These are phyloP conservation scores for Sporothrix inflata DNA, from an alignment of 2,329 filamentous ascomycete genomes.

Conservation along the genomic window DNA sequence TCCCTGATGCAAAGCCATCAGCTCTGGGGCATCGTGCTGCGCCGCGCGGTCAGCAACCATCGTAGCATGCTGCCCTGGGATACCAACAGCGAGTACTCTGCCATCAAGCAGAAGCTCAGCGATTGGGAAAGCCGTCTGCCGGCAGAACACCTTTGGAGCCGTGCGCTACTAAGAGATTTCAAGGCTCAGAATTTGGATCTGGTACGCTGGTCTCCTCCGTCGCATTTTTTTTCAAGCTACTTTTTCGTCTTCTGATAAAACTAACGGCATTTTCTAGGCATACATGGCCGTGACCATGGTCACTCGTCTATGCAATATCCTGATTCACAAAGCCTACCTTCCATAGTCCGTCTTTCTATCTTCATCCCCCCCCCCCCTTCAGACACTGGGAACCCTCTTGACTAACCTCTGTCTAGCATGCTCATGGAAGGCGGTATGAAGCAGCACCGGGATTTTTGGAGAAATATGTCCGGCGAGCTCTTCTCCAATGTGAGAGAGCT, in stretches of 20 bases:
- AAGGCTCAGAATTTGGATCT: constrained; percentile 55
- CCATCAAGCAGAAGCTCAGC: constrained; percentile 47
- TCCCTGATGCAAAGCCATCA: constrained; percentile 59
- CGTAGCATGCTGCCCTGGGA: constrained; percentile 53
- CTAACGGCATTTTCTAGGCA: constrained; percentile 43
- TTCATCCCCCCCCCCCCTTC: neutral
- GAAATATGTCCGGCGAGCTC: constrained; percentile 48
- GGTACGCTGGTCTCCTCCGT: constrained; percentile 38
- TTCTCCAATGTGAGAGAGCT: constrained; percentile 52
- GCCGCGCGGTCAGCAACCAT: constrained; percentile 52
- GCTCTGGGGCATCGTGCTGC: constrained; percentile 57
- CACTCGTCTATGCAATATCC: constrained; percentile 59
- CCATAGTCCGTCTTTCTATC: constrained; percentile 57
- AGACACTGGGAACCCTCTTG: neutral
- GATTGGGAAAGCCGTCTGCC: constrained; percentile 56
- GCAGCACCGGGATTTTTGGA: constrained; percentile 42
- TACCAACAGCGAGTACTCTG: constrained; percentile 51
- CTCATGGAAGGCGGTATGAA: constrained; percentile 45
- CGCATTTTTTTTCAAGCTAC: constrained; percentile 32
- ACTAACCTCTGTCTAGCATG: constrained; percentile 41
- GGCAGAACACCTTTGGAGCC: constrained; percentile 52
- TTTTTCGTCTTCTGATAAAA: neutral
- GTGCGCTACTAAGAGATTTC: constrained; percentile 48
- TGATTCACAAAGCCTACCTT: constrained; percentile 58
- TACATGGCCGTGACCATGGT: constrained; percentile 61